phyloP scores from a whole-genome alignment of 2,329 filamentous ascomycete species.

The Colletotrichum ledebouriae region DNA sequence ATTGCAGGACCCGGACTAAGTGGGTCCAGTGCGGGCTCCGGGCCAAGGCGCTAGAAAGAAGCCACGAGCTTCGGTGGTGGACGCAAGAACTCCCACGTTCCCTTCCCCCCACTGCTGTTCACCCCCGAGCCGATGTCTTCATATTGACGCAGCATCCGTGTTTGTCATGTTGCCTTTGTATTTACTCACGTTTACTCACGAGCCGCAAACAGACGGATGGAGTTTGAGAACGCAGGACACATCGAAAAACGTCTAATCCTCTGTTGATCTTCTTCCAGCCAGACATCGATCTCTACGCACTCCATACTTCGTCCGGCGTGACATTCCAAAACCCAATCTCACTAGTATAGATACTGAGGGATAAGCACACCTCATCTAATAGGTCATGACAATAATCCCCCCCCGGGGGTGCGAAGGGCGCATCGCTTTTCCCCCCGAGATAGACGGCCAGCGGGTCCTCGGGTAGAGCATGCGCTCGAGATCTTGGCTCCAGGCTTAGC shows the following conservation, averaged over 20 bases:
- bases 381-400: background rate
- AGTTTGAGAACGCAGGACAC: background rate
- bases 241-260: background rate
- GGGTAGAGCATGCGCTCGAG: conserved; percentile 14
- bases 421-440: conserved; percentile 35
- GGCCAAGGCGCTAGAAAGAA: conserved; percentile 38
- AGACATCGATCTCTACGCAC: background rate
- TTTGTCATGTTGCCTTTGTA: background rate
- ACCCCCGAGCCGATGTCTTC: background rate
- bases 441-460: conserved; percentile 27
- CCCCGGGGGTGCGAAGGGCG: conserved; percentile 6
- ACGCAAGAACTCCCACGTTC: background rate
- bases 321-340: background rate
- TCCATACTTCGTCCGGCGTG: background rate
- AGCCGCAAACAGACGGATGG: background rate
- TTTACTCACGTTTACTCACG: background rate
- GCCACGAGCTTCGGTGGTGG: conserved; percentile 28
- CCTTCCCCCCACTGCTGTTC: background rate
- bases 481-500: conserved; percentile 35
- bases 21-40: conserved; percentile 8
- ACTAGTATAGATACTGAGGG: background rate
- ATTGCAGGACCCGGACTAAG: background rate
- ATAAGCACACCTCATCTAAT: conserved; percentile 17
- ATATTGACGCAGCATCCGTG: background rate
- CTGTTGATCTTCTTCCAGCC: background rate